Evolutionary conservation across 2,329 filamentous ascomycete species (phyloP), one percentile per base, ranked within the genome.

Genomic region (Colletotrichum lentis): DNA sequence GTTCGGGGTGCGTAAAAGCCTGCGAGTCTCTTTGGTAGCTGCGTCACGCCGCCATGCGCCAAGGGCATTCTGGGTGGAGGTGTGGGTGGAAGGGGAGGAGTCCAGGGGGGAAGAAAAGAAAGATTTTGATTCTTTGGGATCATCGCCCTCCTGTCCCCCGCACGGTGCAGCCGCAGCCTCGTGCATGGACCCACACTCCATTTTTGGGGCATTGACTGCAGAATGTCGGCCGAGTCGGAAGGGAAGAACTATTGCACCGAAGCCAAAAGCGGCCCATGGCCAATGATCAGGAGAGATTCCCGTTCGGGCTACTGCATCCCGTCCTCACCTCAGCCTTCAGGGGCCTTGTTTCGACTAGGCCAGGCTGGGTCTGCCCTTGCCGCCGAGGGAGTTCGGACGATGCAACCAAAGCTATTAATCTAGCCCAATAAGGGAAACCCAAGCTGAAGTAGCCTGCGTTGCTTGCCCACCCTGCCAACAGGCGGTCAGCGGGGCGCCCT

Each of bases 81-180:
- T 18, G 46, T 27, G 52, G 31, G 43, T 46, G 18, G 18, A n/a
- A 54, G 37, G 24, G 24, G 10, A 22, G n/a, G 11, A 37, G 43
- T 3, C 2, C 2, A 3, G 1, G 4, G 5, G 7, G 7, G 7
- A 35, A 35, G 7, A 10, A 35, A 35, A 35, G n/a, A 35, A 35
- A 62, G 55, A 61, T 43, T 43, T 24, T 44, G 22, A n/a, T 27
- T 49, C 47, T 58, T 50, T 22, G 52, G n/a, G 53, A 59, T 58
- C 61, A 53, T 43, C 53, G 27, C n/a, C 7, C 52, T 54, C 52
- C 52, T 54, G 24, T 14, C 37, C 44, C 39, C 24, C 39, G 39
- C 39, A 46, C n/a, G n/a, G 31, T 49, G 57, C 47, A 59, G 61
- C 64, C 61, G 61, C 61, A 67, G 64, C 64, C 64, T 54, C 64